phyloP scores from a whole-genome alignment of 176 grass and related monocot genomes.

The Bromus sterilis region DNA sequence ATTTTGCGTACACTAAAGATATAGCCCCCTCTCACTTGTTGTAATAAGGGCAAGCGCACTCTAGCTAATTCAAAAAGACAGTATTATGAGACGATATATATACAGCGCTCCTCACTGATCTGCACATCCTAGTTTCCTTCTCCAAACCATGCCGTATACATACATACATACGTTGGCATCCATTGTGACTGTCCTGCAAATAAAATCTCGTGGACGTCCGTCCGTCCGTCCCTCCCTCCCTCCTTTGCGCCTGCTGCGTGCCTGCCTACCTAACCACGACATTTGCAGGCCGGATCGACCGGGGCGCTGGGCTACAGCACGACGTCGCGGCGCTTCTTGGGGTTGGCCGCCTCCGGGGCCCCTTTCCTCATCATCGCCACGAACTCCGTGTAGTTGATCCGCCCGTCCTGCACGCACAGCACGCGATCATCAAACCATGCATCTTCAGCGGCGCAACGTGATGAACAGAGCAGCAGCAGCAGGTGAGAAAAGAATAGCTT shows the following conservation, averaged over 20 bases:
- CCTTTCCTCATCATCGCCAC: slow-evolving; percentile 82
- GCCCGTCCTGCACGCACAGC: slow-evolving; percentile 50
- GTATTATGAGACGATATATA: no score
- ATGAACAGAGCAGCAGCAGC: not conserved
- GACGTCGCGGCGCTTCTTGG: slow-evolving; percentile 70
- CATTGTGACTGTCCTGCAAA: no score
- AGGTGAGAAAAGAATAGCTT: not conserved
- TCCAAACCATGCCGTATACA: not conserved
- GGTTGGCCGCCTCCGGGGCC: slow-evolving; percentile 51
- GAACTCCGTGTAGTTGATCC: slow-evolving; percentile 84
- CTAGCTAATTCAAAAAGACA: not conserved
- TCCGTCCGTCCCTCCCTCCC: not conserved
- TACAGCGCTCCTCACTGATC: not conserved
- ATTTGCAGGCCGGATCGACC: no score
- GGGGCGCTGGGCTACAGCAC: no score
- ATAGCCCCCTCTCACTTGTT: no score
- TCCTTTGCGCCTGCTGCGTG: not conserved
- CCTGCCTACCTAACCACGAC: not conserved
- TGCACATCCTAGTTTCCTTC: not conserved
- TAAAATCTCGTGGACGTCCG: no score
- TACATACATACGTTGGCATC: not conserved
- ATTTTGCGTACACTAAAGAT: not conserved
- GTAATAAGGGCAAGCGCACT: no score
- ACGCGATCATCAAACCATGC: not conserved
- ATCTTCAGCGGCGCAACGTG: not conserved